phyloP scores from a whole-genome alignment of 1,139 yeast genomes.

The Kurtzmaniella natalensis region DNA sequence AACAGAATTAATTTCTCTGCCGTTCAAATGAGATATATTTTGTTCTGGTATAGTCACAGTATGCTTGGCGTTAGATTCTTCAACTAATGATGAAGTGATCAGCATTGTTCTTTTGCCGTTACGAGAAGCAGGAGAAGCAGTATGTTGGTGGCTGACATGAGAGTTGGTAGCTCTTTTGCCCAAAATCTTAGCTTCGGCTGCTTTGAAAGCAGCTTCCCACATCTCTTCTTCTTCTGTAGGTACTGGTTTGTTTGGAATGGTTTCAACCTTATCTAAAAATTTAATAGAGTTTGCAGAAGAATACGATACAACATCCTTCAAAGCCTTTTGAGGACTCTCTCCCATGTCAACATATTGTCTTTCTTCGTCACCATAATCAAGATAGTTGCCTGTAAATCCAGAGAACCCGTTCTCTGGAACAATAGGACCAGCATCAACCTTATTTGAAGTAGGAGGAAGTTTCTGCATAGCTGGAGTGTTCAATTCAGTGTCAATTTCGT shows the following conservation, averaged over 20 bases:
- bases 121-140: not conserved
- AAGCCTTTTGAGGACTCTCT: not conserved
- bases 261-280: slow-evolving; percentile 37
- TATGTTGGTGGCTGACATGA: not conserved
- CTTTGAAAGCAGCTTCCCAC: slow-evolving; percentile 7
- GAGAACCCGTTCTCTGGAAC: too few relatives aligned
- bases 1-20: slow-evolving; percentile 7
- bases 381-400: too few relatives aligned
- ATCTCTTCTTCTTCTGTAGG: slow-evolving; percentile 8
- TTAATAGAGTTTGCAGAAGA: slow-evolving; percentile 30
- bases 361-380: too few relatives aligned
- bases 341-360: too few relatives aligned
- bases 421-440: too few relatives aligned
- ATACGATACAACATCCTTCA: slow-evolving; percentile 6
- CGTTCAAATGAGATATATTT: slow-evolving; percentile 5
- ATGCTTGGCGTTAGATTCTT: slow-evolving; percentile 6
- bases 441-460: too few relatives aligned
- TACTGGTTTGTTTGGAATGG: slow-evolving; percentile 17
- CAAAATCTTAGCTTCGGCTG: slow-evolving; percentile 6
- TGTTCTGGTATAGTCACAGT: slow-evolving; percentile 3
- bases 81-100: slow-evolving; percentile 7
- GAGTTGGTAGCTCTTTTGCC: slow-evolving; percentile 3
- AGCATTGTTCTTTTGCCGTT: slow-evolving; percentile 1
- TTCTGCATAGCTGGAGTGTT: too few relatives aligned
- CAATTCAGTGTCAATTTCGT: too few relatives aligned